A percentile compares a stretch with the other conserved stretches of the same genome.
Evolutionary conservation across 2,329 filamentous ascomycete genomes (phyloP).

Genomic region (Teratosphaeria nubilosa): DNA sequence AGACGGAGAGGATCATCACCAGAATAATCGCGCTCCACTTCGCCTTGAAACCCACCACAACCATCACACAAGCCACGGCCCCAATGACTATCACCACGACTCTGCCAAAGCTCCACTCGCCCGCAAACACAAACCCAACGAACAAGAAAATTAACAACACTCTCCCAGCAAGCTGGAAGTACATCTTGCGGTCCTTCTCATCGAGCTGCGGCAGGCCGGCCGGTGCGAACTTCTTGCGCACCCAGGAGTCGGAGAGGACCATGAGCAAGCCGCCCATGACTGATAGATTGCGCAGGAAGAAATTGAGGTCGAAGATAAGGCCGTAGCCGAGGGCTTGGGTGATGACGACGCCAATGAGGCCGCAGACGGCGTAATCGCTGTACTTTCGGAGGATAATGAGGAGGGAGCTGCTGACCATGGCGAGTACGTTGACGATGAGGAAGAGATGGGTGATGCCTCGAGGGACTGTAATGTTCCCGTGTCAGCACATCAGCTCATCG

Average conservation of each 20-base stretch:
- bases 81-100: constrained; percentile 76
- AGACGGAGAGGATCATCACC: constrained; percentile 88
- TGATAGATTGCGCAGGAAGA: constrained; percentile 97
- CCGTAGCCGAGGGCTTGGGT: constrained; percentile 94
- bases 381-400: constrained; percentile 87
- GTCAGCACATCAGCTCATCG: not conserved
- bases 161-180: constrained; percentile 94
- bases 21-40: constrained; percentile 96
- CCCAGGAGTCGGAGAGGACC: constrained; percentile 97
- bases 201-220: constrained; percentile 88
- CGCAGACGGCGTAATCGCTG: constrained; percentile 84
- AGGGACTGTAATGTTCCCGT: constrained; percentile 54
- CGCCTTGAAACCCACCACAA: constrained; percentile 98
- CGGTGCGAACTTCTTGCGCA: constrained; percentile 93
- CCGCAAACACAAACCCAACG: constrained; percentile 89
- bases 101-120: constrained; percentile 83
- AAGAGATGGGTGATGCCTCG: constrained; percentile 83
- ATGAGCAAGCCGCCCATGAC: constrained; percentile 95
- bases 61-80: constrained; percentile 90
- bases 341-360: constrained; percentile 82
- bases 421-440: constrained; percentile 78
- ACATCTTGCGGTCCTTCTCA: constrained; percentile 99
- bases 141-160: constrained; percentile 97
- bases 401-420: constrained; percentile 71
- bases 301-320: constrained; percentile 97